These are phyloP conservation scores for Cenchrus americanus DNA, from an alignment of 176 grass and related monocot genomes.

Conservation along the genomic window DNA sequence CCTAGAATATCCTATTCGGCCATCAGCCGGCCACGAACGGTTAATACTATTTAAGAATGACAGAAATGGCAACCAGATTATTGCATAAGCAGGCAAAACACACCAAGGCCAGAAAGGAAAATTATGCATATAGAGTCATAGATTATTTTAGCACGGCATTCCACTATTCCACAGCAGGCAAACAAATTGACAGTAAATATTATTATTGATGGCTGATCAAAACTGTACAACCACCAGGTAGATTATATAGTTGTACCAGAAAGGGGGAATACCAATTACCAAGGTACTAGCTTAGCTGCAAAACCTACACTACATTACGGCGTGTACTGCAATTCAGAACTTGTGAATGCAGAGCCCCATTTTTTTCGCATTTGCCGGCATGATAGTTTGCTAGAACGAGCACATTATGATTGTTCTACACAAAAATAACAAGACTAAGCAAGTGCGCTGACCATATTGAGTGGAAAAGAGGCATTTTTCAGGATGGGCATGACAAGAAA, in stretches of 20 bases:
- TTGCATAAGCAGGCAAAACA: background rate
- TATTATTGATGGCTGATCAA: background rate
- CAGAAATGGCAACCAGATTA: background rate
- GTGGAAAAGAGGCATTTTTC: background rate
- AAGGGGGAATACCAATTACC: background rate
- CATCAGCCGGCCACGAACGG: background rate
- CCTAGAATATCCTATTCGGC: background rate
- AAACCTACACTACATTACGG: background rate
- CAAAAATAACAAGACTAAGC: background rate
- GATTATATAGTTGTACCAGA: constrained; percentile 7
- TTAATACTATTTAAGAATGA: background rate
- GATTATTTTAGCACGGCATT: background rate
- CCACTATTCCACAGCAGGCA: background rate
- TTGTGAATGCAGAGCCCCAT: background rate
- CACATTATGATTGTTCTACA: background rate
- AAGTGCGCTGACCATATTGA: background rate
- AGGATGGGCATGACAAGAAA: background rate
- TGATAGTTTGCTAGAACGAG: background rate
- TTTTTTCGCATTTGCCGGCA: background rate
- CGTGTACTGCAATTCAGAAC: background rate
- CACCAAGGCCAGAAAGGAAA: background rate
- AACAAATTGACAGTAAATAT: background rate
- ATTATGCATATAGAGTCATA: background rate
- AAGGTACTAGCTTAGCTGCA: background rate
- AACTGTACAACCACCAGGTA: background rate